Conservation (phyloP, 208 protist species). For the Wallacemonas sp. region DNA sequence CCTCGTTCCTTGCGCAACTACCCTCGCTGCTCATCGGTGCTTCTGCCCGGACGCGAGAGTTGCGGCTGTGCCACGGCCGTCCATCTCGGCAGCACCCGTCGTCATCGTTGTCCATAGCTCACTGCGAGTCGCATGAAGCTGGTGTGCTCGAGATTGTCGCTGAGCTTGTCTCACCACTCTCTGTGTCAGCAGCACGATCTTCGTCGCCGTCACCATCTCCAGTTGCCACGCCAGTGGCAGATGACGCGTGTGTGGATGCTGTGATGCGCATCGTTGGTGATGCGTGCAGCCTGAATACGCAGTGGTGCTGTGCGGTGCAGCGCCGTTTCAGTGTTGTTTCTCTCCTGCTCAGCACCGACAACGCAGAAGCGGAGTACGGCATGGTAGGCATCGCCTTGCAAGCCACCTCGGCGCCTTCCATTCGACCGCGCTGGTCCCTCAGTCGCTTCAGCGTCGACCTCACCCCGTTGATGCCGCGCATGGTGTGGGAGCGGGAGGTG, state of each 20-base stretch:
- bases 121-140: too few relatives aligned
- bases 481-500: conserved; percentile 44
- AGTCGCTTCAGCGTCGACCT: conserved; percentile 29
- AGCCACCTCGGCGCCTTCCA: too few relatives aligned
- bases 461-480: conserved; percentile 35
- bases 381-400: too few relatives aligned
- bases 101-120: too few relatives aligned
- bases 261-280: conserved; percentile 15
- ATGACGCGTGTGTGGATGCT: neutral
- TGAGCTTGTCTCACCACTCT: neutral
- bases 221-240: neutral
- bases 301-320: conserved; percentile 67
- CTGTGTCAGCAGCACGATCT: neutral
- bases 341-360: conserved; percentile 13
- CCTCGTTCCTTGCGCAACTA: neutral
- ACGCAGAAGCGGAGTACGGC: neutral
- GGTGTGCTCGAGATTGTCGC: neutral
- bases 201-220: neutral
- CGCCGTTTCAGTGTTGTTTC: conserved; percentile 42
- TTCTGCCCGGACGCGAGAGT: neutral
- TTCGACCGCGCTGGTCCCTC: neutral
- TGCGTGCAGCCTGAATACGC: conserved; percentile 16
- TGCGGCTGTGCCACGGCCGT: neutral
- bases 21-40: neutral
- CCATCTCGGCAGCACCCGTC: too few relatives aligned